Evolutionary conservation across 768 basidiomycete species (phyloP), one percentile per base, ranked within the genome.

Genomic region (Lactarius tabidus): DNA sequence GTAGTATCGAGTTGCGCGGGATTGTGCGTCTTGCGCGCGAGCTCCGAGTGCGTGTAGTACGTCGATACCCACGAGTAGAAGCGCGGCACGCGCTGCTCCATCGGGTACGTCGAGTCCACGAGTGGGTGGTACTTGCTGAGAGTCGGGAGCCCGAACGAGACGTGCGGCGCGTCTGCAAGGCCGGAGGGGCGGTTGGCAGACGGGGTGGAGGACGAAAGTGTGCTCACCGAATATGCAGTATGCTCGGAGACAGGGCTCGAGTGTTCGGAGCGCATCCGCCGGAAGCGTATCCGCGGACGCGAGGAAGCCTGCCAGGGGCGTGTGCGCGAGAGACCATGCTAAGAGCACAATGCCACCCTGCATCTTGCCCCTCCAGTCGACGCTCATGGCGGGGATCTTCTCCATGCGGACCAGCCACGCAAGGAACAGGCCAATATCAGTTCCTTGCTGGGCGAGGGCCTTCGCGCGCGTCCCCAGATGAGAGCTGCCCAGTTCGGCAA

Each of bases 261-360:
- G 59, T 2, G 28, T 33, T 6, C 48, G 29, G 14, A 57, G 60
- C 6, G 51, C 55, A 51, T 69, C 66, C 14, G 29, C 52, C 17
- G 68, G 68, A 36, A 69, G 61, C 12, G 53, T 45, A 7, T 67
- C 57, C 15, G 63, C 55, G 60, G 48, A 48, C 18, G 68, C 66
- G 23, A 69, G 60, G 51, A 69, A 55, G 1, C 62, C 67, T 29
- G 59, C 67, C 14, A 59, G 3, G 17, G 68, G 52, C 8, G 63
- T 64, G 28, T 68, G 67, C 15, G 66, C 68, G 29, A 67, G 66
- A 41, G 68, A 69, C 66, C 68, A 67, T 20, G 67, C 68, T 0
- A 69, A 58, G n/a, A 69, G 55, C 31, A 52, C 68, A 35, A 69
- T 64, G 0, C 68, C 68, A 43, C 68, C 68, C 17, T 57, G 61